Conservation (phyloP, 176 grass and related monocot genomes). For the Bolboschoenus planiculmis region DNA sequence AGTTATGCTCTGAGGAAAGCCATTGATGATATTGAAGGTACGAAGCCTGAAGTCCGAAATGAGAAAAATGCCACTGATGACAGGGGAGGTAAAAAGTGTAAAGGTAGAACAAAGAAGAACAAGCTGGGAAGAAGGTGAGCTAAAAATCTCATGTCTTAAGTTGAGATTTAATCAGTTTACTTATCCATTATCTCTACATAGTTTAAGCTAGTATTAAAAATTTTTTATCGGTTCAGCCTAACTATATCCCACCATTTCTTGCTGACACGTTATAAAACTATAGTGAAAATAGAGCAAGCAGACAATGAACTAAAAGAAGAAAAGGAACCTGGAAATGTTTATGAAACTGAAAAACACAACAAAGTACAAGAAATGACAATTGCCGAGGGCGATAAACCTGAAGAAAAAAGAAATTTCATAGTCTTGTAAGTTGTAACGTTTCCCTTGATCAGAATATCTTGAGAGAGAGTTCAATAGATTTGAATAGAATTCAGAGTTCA, state of each 20-base stretch:
- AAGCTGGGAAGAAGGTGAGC: neutral
- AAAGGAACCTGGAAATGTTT: neutral
- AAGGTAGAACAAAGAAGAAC: neutral
- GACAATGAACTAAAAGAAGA: neutral
- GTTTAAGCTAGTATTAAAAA: neutral
- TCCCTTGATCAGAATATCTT: too few relatives aligned
- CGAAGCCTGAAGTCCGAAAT: neutral
- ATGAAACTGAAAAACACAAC: neutral
- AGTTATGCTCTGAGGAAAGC: conserved; percentile 18
- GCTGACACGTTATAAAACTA: neutral
- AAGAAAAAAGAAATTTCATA: too few relatives aligned
- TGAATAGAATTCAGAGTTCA: too few relatives aligned
- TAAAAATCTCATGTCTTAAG: neutral
- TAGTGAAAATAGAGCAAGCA: neutral
- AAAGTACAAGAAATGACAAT: neutral
- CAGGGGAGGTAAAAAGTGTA: neutral
- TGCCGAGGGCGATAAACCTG: neutral
- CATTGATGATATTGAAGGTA: conserved; percentile 20
- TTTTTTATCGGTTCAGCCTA: neutral
- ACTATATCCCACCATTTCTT: neutral
- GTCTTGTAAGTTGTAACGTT: too few relatives aligned
- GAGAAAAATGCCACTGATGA: neutral
- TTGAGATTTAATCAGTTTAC: neutral
- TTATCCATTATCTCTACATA: neutral
- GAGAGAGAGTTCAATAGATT: too few relatives aligned